phyloP scores from a whole-genome alignment of 371 early-diverging fungal species.

The Catenaria anguillulae region DNA sequence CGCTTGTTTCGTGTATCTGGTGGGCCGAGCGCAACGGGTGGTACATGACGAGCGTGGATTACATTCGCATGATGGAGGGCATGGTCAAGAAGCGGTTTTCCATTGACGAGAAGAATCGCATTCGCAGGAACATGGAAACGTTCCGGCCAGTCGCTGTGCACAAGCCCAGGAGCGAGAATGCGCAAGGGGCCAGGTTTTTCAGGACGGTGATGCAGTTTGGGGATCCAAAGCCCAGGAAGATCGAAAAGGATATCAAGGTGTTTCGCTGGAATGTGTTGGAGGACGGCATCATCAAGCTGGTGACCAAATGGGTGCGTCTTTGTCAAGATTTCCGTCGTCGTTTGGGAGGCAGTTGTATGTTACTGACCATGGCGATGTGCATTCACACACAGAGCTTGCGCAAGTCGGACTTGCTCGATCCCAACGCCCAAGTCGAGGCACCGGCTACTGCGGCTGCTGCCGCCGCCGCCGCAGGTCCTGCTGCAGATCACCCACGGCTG shows the following conservation, averaged over 20 bases:
- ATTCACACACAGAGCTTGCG: too few relatives aligned
- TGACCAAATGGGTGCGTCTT: constrained; percentile 38
- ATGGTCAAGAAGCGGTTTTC: constrained; percentile 58
- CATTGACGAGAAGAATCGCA: constrained; percentile 71
- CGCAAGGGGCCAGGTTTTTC: constrained; percentile 57
- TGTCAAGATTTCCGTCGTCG: too few relatives aligned
- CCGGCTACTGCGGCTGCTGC: too few relatives aligned
- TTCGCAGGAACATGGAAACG: constrained; percentile 64
- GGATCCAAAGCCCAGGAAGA: constrained; percentile 67
- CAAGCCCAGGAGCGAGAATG: background rate
- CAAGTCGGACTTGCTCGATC: too few relatives aligned
- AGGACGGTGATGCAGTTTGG: constrained; percentile 67
- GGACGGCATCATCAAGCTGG: constrained; percentile 52
- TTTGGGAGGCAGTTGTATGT: too few relatives aligned
- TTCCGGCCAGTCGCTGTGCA: constrained; percentile 63
- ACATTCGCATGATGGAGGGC: constrained; percentile 56
- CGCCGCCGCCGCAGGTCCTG: too few relatives aligned
- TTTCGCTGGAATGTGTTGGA: constrained; percentile 56
- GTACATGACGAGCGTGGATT: constrained; percentile 65
- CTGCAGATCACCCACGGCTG: too few relatives aligned
- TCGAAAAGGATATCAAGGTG: constrained; percentile 42
- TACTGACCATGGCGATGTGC: too few relatives aligned
- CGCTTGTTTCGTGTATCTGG: too few relatives aligned
- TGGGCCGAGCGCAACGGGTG: constrained; percentile 58
- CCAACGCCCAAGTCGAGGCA: too few relatives aligned